These are phyloP conservation scores for Boletus pseudopeckii DNA, from an alignment of 768 basidiomycete species.

Conservation along the genomic window DNA sequence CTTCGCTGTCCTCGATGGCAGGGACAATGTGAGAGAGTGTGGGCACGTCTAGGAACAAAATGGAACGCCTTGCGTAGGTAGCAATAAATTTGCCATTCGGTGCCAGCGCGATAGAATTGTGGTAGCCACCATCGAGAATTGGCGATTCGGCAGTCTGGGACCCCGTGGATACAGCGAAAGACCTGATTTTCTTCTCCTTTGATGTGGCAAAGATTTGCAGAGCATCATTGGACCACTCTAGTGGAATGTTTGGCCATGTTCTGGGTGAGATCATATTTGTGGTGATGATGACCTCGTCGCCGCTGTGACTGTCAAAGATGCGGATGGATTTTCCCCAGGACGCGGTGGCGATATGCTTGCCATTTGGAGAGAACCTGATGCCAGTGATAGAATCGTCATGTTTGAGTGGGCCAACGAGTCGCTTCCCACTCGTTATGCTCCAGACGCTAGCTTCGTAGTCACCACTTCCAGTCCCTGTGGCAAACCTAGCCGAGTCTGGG, in stretches of 20 bases:
- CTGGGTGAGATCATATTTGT: background rate
- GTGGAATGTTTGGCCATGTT: background rate
- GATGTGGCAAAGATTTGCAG: background rate
- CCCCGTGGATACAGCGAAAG: background rate
- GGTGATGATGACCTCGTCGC: background rate
- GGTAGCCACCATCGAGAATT: fast-evolving
- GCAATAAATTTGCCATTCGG: background rate
- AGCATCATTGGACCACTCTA: background rate
- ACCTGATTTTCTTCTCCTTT: background rate
- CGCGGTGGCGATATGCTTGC: background rate
- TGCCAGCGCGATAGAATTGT: background rate
- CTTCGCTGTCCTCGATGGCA: background rate
- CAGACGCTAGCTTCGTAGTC: too few species aligned
- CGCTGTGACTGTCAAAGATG: background rate
- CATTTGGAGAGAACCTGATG: background rate
- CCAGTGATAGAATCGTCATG: background rate
- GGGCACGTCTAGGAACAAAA: background rate
- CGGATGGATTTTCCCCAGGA: background rate
- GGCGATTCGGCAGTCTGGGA: background rate
- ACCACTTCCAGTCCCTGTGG: too few species aligned
- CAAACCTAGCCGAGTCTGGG: too few species aligned
- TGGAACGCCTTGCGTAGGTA: background rate
- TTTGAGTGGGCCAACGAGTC: background rate
- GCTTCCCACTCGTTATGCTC: too few species aligned
- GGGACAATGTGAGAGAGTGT: background rate